These are phyloP conservation scores for Peribolospora kevripleyi DNA, from an alignment of 768 basidiomycete species.

Conservation along the genomic window DNA sequence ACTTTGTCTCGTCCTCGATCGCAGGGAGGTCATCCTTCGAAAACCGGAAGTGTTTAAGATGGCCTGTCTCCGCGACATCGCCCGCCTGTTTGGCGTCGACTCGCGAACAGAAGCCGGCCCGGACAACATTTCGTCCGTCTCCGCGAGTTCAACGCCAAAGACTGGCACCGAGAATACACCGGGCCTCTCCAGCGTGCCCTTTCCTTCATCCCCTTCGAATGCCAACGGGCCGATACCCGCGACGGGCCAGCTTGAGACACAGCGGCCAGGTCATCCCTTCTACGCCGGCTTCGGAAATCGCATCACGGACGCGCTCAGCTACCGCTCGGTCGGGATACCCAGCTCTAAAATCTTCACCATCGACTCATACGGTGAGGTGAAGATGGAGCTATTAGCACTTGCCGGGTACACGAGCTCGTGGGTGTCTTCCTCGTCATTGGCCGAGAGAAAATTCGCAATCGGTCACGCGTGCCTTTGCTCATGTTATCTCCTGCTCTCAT, in stretches of 20 bases:
- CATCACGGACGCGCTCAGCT: conserved; percentile 95
- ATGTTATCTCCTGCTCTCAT: neutral
- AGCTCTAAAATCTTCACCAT: conserved; percentile 87
- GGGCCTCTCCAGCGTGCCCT: too few species aligned
- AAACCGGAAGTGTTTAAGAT: conserved; percentile 99
- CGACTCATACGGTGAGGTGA: conserved; percentile 79
- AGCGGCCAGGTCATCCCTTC: conserved; percentile 43
- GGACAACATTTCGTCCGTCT: conserved; percentile 1
- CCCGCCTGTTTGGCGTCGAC: conserved; percentile 45
- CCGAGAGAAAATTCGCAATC: too few species aligned
- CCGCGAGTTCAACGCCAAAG: too few species aligned
- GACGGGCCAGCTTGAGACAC: conserved; percentile 17
- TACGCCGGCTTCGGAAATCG: conserved; percentile 96
- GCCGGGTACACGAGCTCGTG: conserved; percentile 93
- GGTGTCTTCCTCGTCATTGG: conserved; percentile 15
- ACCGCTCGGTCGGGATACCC: conserved; percentile 80
- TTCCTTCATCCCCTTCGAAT: too few species aligned
- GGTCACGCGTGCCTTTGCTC: neutral
- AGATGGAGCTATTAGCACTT: conserved; percentile 84
- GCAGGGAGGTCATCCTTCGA: conserved; percentile 89
- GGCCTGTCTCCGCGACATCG: conserved; percentile 90
- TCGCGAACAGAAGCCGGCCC: too few species aligned
- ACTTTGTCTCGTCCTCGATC: neutral
- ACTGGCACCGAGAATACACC: too few species aligned
- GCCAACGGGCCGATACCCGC: too few species aligned